Base-by-base conservation (phyloP, 345 rosid genomes). In the Barbarea vulgaris region DNA sequence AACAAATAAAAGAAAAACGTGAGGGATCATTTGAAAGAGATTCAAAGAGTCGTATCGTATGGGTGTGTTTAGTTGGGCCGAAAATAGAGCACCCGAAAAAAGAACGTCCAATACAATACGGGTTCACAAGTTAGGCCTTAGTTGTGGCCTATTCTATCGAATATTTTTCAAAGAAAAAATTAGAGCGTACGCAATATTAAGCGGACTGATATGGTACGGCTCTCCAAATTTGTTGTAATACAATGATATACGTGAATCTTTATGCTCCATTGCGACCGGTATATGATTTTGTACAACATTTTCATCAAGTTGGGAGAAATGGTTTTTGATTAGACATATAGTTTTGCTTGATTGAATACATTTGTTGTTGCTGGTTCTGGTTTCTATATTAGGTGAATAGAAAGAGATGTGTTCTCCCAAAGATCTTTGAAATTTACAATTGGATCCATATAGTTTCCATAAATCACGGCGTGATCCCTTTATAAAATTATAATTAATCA, bases 391-490 rank as follows among this genome's bases (percentile, higher is more conserved):
- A 30, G 61, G 68, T 67, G 54, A 75, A 18, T 27, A 27, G 46
- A 50, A 59, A 75, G 68, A 67, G 68, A 67, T 39, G 34, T 50
- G 44, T 30, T 50, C 27, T 51, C 47, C 39, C 17, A 19, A 51
- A 17, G 18, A n/a, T 64, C 64, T 30, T 31, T 44, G 65, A 34
- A 55, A 42, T 25, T 67, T 66, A 67, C 73, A 37, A 56, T 47
- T 2, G 17, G n/a, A 66, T 57, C 24, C 41, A 46, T 3, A 17
- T 18, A 31, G 14, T 44, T 61, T 52, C 75, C 80, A 44, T 3
- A 53, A 69, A 69, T 69, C 75, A 76, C 75, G 75, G 75, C 75
- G 64, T 69, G 25, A 69, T 69, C 64, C 12, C 69, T 56, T 3
- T 14, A 18, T 14, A 5, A 25, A 36, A 15, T 50, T 7, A 0